phyloP scores from a whole-genome alignment of 2,329 filamentous ascomycete species.

The Biscogniauxia mediterranea region DNA sequence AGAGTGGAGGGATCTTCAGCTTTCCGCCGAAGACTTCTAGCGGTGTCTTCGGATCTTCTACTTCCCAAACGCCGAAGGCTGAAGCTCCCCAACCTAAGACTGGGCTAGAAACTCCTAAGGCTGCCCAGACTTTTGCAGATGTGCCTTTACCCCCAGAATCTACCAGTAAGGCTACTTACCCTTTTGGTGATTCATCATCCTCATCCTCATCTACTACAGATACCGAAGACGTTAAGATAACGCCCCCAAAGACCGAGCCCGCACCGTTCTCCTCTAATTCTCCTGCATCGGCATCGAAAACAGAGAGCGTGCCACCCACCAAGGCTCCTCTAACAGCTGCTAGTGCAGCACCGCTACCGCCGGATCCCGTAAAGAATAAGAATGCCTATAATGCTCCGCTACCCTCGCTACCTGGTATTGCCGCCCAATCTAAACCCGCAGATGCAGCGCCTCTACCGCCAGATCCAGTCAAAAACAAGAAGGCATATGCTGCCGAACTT shows the following conservation, averaged over 20 bases:
- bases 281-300: slow-evolving; percentile 18
- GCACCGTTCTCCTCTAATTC: slow-evolving; percentile 37
- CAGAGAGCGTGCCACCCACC: slow-evolving; percentile 9
- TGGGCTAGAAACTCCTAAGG: slow-evolving; percentile 34
- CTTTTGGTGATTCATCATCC: slow-evolving; percentile 50
- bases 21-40: slow-evolving; percentile 28
- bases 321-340: slow-evolving; percentile 20
- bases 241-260: slow-evolving; percentile 22
- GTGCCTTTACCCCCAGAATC: slow-evolving; percentile 53
- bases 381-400: slow-evolving; percentile 28
- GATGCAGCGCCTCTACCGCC: slow-evolving; percentile 43
- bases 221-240: slow-evolving; percentile 21
- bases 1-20: slow-evolving; percentile 36
- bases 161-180: slow-evolving; percentile 51
- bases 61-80: slow-evolving; percentile 20
- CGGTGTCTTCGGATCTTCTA: slow-evolving; percentile 19
- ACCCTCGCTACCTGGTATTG: slow-evolving; percentile 24
- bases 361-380: slow-evolving; percentile 41
- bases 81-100: slow-evolving; percentile 38
- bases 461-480: slow-evolving; percentile 34
- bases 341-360: slow-evolving; percentile 41
- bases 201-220: slow-evolving; percentile 47
- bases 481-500: slow-evolving; percentile 32
- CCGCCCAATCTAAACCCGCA: slow-evolving; percentile 23
- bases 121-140: slow-evolving; percentile 28